phyloP scores from a whole-genome alignment of 768 basidiomycete genomes.

The Leccinellum albellum region DNA sequence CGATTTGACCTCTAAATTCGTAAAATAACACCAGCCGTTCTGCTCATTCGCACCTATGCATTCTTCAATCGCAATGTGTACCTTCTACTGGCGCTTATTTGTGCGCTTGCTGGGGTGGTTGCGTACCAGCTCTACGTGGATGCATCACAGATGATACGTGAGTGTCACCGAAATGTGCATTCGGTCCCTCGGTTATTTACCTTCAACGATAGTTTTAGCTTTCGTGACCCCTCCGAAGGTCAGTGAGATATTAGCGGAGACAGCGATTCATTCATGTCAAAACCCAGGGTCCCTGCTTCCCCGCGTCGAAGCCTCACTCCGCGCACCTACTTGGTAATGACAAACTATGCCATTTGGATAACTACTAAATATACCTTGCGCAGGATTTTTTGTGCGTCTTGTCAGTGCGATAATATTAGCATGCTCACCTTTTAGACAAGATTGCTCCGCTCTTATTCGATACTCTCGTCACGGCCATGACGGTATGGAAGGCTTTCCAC shows the following conservation, averaged over 20 bases:
- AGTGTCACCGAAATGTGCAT: slow-evolving; percentile 21
- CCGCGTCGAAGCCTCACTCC: slow-evolving; percentile 78
- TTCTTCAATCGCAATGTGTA: slow-evolving; percentile 79
- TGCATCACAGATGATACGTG: slow-evolving; percentile 73
- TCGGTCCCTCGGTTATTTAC: slow-evolving; percentile 7
- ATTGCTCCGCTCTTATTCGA: slow-evolving; percentile 81
- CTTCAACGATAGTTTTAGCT: slow-evolving; percentile 48
- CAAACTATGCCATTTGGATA: not conserved
- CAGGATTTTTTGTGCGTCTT: slow-evolving; percentile 56
- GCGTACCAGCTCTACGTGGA: slow-evolving; percentile 81
- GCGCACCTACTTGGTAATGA: slow-evolving; percentile 72
- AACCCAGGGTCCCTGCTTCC: slow-evolving; percentile 64
- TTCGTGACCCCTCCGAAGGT: slow-evolving; percentile 64
- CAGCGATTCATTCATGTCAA: not conserved
- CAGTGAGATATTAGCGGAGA: slow-evolving; percentile 19
- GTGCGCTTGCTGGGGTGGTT: slow-evolving; percentile 67
- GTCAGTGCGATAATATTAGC: not conserved
- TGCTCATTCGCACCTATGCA: slow-evolving; percentile 80
- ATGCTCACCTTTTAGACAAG: slow-evolving; percentile 34
- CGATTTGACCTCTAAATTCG: slow-evolving; percentile 4
- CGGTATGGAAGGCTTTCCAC: slow-evolving; percentile 71
- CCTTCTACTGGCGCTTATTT: slow-evolving; percentile 59
- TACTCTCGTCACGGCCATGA: slow-evolving; percentile 77
- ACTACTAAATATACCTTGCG: slow-evolving; percentile 7
- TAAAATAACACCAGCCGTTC: slow-evolving; percentile 47